These are phyloP conservation scores for Cladorrhinum sp. DNA, from an alignment of 2,329 filamentous ascomycete genomes.

Conservation along the genomic window DNA sequence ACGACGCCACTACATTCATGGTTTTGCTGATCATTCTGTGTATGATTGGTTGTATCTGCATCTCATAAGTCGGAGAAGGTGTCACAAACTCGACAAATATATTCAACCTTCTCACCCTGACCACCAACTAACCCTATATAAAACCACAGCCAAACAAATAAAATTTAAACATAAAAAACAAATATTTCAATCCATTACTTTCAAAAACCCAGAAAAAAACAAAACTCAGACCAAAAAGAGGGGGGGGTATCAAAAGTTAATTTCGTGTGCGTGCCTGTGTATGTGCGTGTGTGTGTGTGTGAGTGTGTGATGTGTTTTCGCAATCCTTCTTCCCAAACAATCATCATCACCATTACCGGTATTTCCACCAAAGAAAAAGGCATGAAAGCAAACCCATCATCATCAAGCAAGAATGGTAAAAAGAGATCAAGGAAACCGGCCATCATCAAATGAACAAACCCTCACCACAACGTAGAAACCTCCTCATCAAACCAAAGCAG, in stretches of 20 bases:
- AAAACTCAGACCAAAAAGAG: neutral
- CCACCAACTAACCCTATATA: neutral
- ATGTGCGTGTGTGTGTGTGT: neutral
- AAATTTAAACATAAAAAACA: neutral
- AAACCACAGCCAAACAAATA: neutral
- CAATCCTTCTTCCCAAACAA: neutral
- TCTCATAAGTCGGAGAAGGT: too few species aligned
- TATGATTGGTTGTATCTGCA: too few species aligned
- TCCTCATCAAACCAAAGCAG: neutral
- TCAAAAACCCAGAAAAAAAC: neutral
- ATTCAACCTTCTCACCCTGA: too few species aligned
- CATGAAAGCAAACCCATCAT: too few species aligned
- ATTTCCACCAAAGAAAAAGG: too few species aligned
- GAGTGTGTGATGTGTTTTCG: neutral
- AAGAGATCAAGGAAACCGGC: neutral
- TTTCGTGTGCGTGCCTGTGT: neutral
- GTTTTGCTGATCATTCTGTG: too few species aligned
- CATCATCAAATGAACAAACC: neutral
- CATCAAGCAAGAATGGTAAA: neutral
- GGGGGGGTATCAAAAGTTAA: constrained; percentile 4
- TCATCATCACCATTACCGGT: too few species aligned
- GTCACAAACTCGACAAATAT: too few species aligned
- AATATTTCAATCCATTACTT: neutral
- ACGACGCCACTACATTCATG: too few species aligned
- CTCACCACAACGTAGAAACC: neutral